Conservation (phyloP, 1,139 yeast species). For the Maudiozyma humilis region DNA sequence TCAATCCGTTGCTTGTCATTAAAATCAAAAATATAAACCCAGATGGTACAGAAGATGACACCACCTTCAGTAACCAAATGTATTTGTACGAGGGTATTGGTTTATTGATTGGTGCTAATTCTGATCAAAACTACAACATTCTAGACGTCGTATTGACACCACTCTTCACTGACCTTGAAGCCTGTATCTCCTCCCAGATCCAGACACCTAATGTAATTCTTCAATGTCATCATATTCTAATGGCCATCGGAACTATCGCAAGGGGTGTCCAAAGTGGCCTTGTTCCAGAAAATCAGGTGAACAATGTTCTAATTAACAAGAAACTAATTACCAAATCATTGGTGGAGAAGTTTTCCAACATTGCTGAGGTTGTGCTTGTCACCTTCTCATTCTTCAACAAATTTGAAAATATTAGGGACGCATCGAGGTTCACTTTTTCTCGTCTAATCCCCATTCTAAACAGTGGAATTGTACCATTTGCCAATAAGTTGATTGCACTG, state of each 20-base stretch:
- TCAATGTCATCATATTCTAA: slow-evolving; percentile 77
- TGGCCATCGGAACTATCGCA: slow-evolving; percentile 85
- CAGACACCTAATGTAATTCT: slow-evolving; percentile 44
- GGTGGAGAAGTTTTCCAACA: slow-evolving; percentile 52
- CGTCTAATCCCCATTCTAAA: slow-evolving; percentile 74
- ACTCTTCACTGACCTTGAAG: slow-evolving; percentile 66
- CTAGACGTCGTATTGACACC: slow-evolving; percentile 66
- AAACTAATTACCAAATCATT: slow-evolving; percentile 26
- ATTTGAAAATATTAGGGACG: slow-evolving; percentile 67
- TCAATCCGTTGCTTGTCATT: slow-evolving; percentile 45
- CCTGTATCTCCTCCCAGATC: slow-evolving; percentile 44
- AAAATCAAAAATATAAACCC: slow-evolving; percentile 50
- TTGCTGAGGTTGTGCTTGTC: slow-evolving; percentile 76
- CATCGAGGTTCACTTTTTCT: slow-evolving; percentile 80
- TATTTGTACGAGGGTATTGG: slow-evolving; percentile 80
- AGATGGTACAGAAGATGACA: slow-evolving; percentile 52
- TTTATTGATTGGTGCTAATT: slow-evolving; percentile 40
- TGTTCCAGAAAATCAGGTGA: slow-evolving; percentile 32
- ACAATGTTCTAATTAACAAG: slow-evolving; percentile 28
- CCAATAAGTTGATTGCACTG: slow-evolving; percentile 63
- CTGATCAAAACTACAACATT: slow-evolving; percentile 40
- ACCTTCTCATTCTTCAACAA: slow-evolving; percentile 69
- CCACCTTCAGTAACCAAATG: slow-evolving; percentile 68
- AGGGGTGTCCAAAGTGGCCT: slow-evolving; percentile 53
- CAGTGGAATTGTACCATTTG: slow-evolving; percentile 47